Conservation (phyloP, 2,329 filamentous ascomycete genomes). For the Sclerotinia subarctica region DNA sequence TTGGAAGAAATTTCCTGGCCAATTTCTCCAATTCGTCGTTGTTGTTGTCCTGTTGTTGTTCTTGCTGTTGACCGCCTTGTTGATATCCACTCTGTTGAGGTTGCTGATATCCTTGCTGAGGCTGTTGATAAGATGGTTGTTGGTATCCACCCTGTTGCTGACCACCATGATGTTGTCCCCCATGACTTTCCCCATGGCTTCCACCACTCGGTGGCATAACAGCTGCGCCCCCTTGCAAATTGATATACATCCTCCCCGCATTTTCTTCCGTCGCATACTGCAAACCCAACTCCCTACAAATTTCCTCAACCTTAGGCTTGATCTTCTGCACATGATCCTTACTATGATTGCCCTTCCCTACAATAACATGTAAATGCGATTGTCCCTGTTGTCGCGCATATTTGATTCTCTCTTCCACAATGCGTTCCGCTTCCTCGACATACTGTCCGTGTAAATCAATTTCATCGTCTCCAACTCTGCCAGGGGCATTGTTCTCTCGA, state of each 20-base stretch:
- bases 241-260: slow-evolving; percentile 79
- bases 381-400: slow-evolving; percentile 90
- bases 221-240: slow-evolving; percentile 71
- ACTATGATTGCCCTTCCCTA: slow-evolving; percentile 89
- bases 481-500: slow-evolving; percentile 83
- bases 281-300: slow-evolving; percentile 79
- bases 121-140: slow-evolving; percentile 41
- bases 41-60: slow-evolving; percentile 39
- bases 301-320: slow-evolving; percentile 88
- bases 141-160: slow-evolving; percentile 43
- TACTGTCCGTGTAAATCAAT: slow-evolving; percentile 91
- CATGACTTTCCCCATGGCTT: slow-evolving; percentile 43
- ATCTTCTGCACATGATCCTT: slow-evolving; percentile 84
- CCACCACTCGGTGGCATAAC: not conserved
- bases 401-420: slow-evolving; percentile 80
- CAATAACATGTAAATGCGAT: slow-evolving; percentile 95
- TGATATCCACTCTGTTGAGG: slow-evolving; percentile 29
- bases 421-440: slow-evolving; percentile 90
- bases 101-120: slow-evolving; percentile 44
- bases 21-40: slow-evolving; percentile 38
- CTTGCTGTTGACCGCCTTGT: slow-evolving; percentile 22
- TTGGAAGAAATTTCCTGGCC: slow-evolving; percentile 36
- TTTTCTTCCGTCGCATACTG: slow-evolving; percentile 88
- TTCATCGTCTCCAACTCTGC: slow-evolving; percentile 71
- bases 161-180: slow-evolving; percentile 38